A percentile compares a stretch with the other conserved stretches of the same genome.
phyloP scores from a whole-genome alignment of 1,284 basidiomycete species.

The Ganoderma meredithae region DNA sequence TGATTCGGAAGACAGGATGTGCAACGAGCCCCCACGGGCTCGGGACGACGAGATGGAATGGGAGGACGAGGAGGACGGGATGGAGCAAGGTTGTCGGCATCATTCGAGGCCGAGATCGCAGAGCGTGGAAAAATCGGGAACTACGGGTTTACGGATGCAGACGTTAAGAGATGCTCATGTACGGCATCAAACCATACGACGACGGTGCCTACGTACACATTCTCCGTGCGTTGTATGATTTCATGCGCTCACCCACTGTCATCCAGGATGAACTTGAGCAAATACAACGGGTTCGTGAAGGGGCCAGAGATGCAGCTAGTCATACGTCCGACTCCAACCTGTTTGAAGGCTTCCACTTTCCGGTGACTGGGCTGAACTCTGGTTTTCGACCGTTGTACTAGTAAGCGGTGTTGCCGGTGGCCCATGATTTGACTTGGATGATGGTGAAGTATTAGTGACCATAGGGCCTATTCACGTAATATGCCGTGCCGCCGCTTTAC shows the following conservation, averaged over 20 bases:
- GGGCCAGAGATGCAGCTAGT: no score
- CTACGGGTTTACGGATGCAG: constrained; percentile 45
- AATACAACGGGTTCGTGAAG: background rate
- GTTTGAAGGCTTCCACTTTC: no score
- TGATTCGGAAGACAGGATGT: constrained; percentile 5
- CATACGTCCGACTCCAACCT: no score
- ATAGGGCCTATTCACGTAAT: no score
- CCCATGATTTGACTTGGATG: no score
- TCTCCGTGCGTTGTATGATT: background rate
- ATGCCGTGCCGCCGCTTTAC: no score
- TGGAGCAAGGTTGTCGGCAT: background rate
- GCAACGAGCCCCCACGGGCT: background rate
- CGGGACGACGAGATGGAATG: background rate
- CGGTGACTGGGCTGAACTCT: no score
- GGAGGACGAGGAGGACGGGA: background rate
- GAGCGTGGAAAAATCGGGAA: constrained; percentile 25
- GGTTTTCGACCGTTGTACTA: no score
- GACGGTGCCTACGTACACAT: constrained; percentile 49
- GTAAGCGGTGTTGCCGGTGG: no score
- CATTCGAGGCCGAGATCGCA: constrained; percentile 31
- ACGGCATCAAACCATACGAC: constrained; percentile 57
- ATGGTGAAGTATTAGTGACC: no score
- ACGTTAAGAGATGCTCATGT: constrained; percentile 46
- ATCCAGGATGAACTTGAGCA: background rate
- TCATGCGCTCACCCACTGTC: background rate